Evolutionary conservation across 148 eudicot genomes (phyloP), one percentile per base, ranked within the genome.

Genomic region (Spergularia bocconei): DNA sequence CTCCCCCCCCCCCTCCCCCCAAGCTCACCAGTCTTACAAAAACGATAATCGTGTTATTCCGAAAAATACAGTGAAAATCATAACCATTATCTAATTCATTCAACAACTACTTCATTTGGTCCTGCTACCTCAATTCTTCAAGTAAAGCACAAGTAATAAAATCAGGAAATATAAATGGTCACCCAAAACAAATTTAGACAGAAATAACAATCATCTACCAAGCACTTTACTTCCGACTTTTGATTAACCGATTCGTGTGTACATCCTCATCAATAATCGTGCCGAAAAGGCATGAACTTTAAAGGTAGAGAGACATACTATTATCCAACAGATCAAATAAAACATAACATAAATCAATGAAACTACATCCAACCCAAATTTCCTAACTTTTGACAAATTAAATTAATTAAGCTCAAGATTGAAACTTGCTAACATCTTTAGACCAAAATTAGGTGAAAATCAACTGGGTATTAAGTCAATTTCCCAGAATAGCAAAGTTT

Each of bases 391-490:
- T 17, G 36, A 7, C n/a, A 72, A 21, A 12, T n/a, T 23, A 72
- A 21, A 12, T n/a, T 23, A 39, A 51, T 13, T 13, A 52, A 64
- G 59, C 14, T 63, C 67, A 63, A 75, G 23, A 63, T 44, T 33
- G 5, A 13, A 60, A 63, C 70, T 74, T 63, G 8, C 6, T 36
- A 23, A 29, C 51, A 21, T 25, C 4, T 15, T 16, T 57, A 33
- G 17, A 20, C 54, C 8, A 20, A 51, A 74, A 63, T 17, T 60
- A n/a, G 51, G 13, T 7, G 23, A 29, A 20, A 44, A 23, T 51
- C 9, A 73, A 61, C 29, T 51, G 70, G 77, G 77, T 29, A 21
- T 48, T 47, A 38, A 14, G 11, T 15, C 38, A 60, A 20, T 61
- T 19, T 19, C 13, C 15, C 55, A 59, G 39, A 47, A 44, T 2